Base-by-base conservation (phyloP, 2,329 filamentous ascomycete species). In the Ceratocystis diversiconidia region DNA sequence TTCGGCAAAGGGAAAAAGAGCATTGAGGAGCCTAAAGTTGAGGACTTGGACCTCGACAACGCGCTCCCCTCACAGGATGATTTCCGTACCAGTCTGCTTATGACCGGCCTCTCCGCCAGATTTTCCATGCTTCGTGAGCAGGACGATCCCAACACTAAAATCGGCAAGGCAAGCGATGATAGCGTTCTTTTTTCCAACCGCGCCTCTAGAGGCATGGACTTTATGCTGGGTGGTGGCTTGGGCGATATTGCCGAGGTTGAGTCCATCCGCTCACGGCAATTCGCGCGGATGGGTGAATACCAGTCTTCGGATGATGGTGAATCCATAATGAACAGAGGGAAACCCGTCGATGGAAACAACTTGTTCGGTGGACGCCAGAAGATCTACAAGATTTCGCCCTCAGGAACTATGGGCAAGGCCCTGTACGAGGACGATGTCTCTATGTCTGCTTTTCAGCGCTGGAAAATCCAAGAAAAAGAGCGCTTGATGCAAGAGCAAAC, bases 51-150 rank as follows among this genome's bases (percentile, higher is more conserved):
- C 71, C 78, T 97, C 12, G 74, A 85, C 2, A 79, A 79, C 12
- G 92, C 85, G 0, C 79, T 99, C 1, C 94, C 94, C 1, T 81
- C 91, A 0, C 86, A 79, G 60, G 90, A 97, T 75, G 87, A 97
- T 72, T 97, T 99, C 75, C 85, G 94, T 66, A 99, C 94, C 2
- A 97, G 94, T 79, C 78, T 99, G 67, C 80, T 99, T 68, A 95
- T 99, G 92, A 92, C 90, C 0, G 92, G 92, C 52, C 81, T 99
- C 3, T 97, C 92, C 0, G 90, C 92, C 12, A 86, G 94, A 5
- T 99, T 99, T 74, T 97, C 92, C 70, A 97, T 97, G 92, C 79
- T 97, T 41, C 82, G 90, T 71, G 92, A 96, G 75, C 92, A 96
- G 74, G 92, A 96, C 73, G 91, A 96, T 71, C 92, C 92, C 0